phyloP scores from a whole-genome alignment of 2,329 filamentous ascomycete genomes.

The Pseudocercospora fuligena region DNA sequence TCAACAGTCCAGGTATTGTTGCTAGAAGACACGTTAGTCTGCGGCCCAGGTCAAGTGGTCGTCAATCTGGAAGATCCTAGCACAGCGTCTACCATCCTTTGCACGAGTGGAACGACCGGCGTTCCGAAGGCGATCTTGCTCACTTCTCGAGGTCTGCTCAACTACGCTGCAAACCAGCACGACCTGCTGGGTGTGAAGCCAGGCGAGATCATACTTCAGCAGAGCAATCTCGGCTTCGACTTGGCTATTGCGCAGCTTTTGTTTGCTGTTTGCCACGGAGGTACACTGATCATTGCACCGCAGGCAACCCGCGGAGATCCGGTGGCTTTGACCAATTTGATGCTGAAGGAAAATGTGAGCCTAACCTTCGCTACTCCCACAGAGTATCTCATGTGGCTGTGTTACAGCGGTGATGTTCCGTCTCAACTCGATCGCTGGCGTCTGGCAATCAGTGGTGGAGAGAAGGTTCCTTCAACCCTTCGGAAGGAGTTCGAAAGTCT shows the following conservation, averaged over 20 bases:
- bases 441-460: slow-evolving; percentile 42
- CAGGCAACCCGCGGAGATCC: slow-evolving; percentile 43
- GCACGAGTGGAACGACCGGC: slow-evolving; percentile 28
- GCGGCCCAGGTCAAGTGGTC: background rate
- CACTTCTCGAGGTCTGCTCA: slow-evolving; percentile 20
- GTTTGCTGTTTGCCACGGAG: slow-evolving; percentile 44
- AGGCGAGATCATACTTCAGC: slow-evolving; percentile 43
- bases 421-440: slow-evolving; percentile 33
- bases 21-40: slow-evolving; percentile 13
- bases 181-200: slow-evolving; percentile 16
- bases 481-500: slow-evolving; percentile 14
- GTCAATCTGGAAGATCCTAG: slow-evolving; percentile 20
- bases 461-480: slow-evolving; percentile 30
- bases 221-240: slow-evolving; percentile 49
- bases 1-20: slow-evolving; percentile 10
- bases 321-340: slow-evolving; percentile 42
- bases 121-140: slow-evolving; percentile 28
- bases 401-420: slow-evolving; percentile 20
- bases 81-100: slow-evolving; percentile 21
- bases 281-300: slow-evolving; percentile 44
- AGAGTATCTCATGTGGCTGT: slow-evolving; percentile 43
- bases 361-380: slow-evolving; percentile 49
- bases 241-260: slow-evolving; percentile 48
- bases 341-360: slow-evolving; percentile 44
- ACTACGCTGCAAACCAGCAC: slow-evolving; percentile 19